These are phyloP conservation scores for Oenanthe sinensis DNA, from an alignment of 129 eudicot species.

Conservation along the genomic window DNA sequence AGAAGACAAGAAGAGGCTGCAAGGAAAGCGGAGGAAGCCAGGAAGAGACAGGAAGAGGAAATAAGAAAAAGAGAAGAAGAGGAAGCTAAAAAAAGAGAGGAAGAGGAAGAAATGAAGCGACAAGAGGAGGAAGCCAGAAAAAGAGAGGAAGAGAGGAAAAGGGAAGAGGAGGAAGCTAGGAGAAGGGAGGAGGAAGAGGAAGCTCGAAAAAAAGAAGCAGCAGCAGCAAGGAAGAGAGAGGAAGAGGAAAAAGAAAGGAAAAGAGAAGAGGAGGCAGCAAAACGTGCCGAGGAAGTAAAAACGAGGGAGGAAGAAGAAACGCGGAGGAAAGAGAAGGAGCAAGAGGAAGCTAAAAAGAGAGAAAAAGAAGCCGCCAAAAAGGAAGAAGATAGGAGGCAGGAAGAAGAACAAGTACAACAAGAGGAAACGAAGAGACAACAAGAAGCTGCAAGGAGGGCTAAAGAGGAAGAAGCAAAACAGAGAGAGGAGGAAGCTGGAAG, in stretches of 20 bases:
- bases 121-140: neutral
- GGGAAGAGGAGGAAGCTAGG: constrained; percentile 9
- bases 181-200: constrained; percentile 13
- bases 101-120: constrained; percentile 11
- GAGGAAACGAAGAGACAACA: neutral
- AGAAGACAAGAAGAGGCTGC: constrained; percentile 2
- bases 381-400: constrained; percentile 7
- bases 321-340: constrained; percentile 4
- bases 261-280: constrained; percentile 10
- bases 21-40: constrained; percentile 9
- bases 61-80: constrained; percentile 9
- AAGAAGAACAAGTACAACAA: constrained; percentile 11
- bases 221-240: constrained; percentile 10
- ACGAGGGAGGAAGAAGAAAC: constrained; percentile 14
- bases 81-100: constrained; percentile 2
- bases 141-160: neutral
- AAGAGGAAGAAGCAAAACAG: constrained; percentile 2
- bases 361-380: neutral
- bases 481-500: constrained; percentile 8
- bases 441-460: constrained; percentile 6
- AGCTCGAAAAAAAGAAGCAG: neutral
- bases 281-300: constrained; percentile 11
- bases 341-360: constrained; percentile 17
- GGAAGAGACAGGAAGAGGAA: constrained; percentile 9
- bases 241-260: constrained; percentile 6